A percentile compares a stretch with the other conserved stretches of the same genome.
phyloP scores from a whole-genome alignment of 305 asterid species.

The Fraxinus baroniana region DNA sequence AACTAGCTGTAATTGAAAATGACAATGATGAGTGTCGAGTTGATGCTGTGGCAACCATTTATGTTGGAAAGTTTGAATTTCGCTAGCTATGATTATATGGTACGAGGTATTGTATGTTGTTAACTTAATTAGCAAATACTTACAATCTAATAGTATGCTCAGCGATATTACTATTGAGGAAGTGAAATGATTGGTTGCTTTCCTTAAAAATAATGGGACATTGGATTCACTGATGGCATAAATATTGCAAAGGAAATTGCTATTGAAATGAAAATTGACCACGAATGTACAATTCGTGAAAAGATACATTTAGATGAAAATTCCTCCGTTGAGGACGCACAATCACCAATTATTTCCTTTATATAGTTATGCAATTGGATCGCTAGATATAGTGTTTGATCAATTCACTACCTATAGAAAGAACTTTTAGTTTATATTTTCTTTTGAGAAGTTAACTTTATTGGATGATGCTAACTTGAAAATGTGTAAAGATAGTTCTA shows the following conservation, averaged over 20 bases:
- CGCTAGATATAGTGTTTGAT: not conserved
- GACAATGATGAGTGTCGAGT: not conserved
- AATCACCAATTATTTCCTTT: not conserved
- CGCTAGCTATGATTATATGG: not conserved
- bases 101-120: not conserved
- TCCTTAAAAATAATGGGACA: not conserved
- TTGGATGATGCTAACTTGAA: not conserved
- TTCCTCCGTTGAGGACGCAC: not conserved
- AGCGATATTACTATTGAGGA: not conserved
- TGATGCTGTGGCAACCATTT: not conserved
- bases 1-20: not conserved
- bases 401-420: not conserved
- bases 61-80: not conserved
- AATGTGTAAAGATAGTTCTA: not conserved
- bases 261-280: not conserved
- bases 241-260: not conserved
- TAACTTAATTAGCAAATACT: not conserved
- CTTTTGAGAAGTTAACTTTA: not conserved
- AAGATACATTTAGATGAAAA: not conserved
- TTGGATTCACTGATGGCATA: not conserved
- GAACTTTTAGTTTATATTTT: not conserved
- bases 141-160: not conserved
- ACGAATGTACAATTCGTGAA: not conserved
- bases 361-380: not conserved
- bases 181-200: not conserved